Evolutionary conservation across 495 filamentous ascomycete genomes (phyloP), one percentile per base, ranked within the genome.

Genomic region (Penicillium nucicola): DNA sequence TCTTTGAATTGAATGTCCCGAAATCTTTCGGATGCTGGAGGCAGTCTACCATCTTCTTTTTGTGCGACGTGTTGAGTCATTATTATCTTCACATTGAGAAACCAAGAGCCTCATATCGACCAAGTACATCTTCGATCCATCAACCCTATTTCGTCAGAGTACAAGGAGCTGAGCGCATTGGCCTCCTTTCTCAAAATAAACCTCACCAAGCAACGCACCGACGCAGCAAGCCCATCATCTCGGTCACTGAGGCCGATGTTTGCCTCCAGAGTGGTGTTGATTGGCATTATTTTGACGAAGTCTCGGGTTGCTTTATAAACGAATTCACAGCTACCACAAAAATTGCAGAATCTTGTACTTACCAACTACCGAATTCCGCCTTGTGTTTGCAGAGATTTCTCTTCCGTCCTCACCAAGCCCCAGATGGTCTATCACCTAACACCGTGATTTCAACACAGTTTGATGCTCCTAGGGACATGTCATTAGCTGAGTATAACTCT

Each of bases 1-100:
- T 86, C 0, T 86, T 88, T 38, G 84, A 88, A 61, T 66, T 86
- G 0, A 32, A 53, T 9, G 59, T 76, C 0, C 82, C 84, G 5
- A 9, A 14, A 0, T 41, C 51, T 0, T 75, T 85, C 35, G 52
- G 35, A 10, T 38, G 58, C 8, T 89, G 84, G 85, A 69, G 85
- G 2, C 72, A 85, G n/a, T n/a, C n/a, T 46, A 52, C 60, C 10
- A 82, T 78, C 0, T 53, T 69, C 0, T 64, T 56, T 17, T 46
- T 86, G 4, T 60, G 57, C 38, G 13, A 15, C 20, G 23, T 15
- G 0, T n/a, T n/a, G 8, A 23, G 50, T n/a, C n/a, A n/a, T n/a
- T n/a, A n/a, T n/a, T n/a, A n/a, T n/a, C n/a, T n/a, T n/a, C n/a
- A n/a, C n/a, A n/a, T n/a, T n/a, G 2, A 49, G 42, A 36, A 52